A percentile compares a stretch with the other conserved stretches of the same genome.
Conservation (phyloP, 2,329 filamentous ascomycete species). For the Phyllosticta paracitricarpa region DNA sequence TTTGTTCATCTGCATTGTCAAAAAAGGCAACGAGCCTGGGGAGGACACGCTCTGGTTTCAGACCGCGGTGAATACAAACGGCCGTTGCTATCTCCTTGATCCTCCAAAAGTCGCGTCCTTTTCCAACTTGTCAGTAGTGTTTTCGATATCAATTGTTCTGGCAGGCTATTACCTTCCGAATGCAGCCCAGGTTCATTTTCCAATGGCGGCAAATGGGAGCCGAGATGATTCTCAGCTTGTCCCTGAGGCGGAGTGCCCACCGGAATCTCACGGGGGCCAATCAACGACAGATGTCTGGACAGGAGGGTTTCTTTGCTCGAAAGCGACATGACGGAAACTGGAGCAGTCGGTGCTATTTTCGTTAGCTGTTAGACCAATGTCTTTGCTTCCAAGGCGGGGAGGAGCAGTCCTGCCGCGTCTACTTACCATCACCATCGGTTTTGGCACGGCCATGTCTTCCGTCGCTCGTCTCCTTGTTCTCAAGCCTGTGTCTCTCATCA, state of each 20-base stretch:
- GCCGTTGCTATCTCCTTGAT: constrained; percentile 5
- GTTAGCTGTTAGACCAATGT: background rate
- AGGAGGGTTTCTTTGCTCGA: constrained; percentile 20
- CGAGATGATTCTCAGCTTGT: background rate
- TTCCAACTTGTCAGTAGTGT: background rate
- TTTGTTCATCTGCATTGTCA: constrained; percentile 10
- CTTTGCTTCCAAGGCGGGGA: background rate
- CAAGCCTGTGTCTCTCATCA: constrained; percentile 10
- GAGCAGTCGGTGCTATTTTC: constrained; percentile 9
- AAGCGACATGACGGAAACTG: constrained; percentile 14
- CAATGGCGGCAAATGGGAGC: background rate
- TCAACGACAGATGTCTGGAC: constrained; percentile 14
- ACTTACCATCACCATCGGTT: background rate
- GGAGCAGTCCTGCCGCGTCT: background rate
- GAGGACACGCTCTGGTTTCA: constrained; percentile 23
- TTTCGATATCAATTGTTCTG: background rate
- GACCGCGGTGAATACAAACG: constrained; percentile 25
- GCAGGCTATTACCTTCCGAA: background rate
- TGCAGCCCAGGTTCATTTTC: background rate
- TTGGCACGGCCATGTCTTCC: background rate
- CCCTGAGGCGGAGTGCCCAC: constrained; percentile 2
- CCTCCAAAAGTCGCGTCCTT: background rate
- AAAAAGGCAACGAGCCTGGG: constrained; percentile 26
- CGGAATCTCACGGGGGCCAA: background rate
- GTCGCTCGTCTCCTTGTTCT: background rate